Evolutionary conservation across 2,329 filamentous ascomycete genomes (phyloP).

Genomic region (Pezicula neosporulosa): DNA sequence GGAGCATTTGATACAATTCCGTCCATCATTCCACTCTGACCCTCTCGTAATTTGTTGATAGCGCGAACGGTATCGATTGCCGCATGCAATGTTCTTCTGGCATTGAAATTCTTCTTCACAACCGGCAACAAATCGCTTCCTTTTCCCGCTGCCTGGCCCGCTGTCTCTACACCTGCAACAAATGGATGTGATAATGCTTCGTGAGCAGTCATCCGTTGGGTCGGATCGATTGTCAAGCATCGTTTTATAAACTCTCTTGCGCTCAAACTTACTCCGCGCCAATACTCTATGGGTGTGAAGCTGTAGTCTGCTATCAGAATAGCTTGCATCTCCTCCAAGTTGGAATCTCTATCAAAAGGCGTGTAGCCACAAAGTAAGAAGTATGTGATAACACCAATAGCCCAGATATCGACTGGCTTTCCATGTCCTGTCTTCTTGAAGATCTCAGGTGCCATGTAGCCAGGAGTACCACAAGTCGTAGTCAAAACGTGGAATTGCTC

Average conservation of each 20-base stretch:
- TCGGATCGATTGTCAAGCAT: slow-evolving; percentile 88
- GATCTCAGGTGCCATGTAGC: slow-evolving; percentile 99
- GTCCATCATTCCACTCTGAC: slow-evolving; percentile 57
- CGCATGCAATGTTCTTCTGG: slow-evolving; percentile 63
- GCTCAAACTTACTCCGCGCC: slow-evolving; percentile 83
- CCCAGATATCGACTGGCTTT: slow-evolving; percentile 98
- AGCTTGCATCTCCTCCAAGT: slow-evolving; percentile 99
- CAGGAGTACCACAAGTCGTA: slow-evolving; percentile 94
- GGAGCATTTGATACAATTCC: slow-evolving; percentile 53
- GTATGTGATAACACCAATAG: slow-evolving; percentile 97
- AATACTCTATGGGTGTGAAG: slow-evolving; percentile 93
- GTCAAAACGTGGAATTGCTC: slow-evolving; percentile 97
- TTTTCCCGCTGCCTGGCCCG: slow-evolving; percentile 40
- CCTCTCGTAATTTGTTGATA: slow-evolving; percentile 68
- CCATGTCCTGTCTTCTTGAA: slow-evolving; percentile 98
- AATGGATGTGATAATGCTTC: slow-evolving; percentile 67
- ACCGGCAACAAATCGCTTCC: slow-evolving; percentile 63
- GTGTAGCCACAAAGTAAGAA: slow-evolving; percentile 98
- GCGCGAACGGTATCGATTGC: slow-evolving; percentile 69
- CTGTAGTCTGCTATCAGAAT: slow-evolving; percentile 95
- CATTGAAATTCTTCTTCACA: slow-evolving; percentile 74
- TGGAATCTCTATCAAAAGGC: slow-evolving; percentile 94
- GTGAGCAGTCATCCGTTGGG: slow-evolving; percentile 85
- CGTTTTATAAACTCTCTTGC: slow-evolving; percentile 90
- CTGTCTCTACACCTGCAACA: slow-evolving; percentile 49